These are phyloP conservation scores for Chaetomiaceae sp. DNA, from an alignment of 2,329 filamentous ascomycete species.

Conservation along the genomic window DNA sequence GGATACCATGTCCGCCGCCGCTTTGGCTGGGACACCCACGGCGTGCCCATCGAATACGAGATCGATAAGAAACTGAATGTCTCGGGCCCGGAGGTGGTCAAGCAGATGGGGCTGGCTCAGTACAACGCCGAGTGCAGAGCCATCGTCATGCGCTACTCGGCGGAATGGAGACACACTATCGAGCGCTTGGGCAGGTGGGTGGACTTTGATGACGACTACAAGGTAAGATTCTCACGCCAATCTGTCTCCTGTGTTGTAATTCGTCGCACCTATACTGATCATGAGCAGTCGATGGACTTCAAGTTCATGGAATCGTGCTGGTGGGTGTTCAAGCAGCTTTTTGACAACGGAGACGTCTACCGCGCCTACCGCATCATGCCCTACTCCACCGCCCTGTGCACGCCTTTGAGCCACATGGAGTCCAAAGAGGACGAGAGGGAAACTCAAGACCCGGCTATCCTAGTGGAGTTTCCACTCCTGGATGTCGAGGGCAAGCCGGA, in stretches of 20 bases:
- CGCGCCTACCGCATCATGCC: slow-evolving; percentile 89
- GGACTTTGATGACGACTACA: slow-evolving; percentile 95
- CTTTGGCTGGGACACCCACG: slow-evolving; percentile 93
- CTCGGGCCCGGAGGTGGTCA: slow-evolving; percentile 73
- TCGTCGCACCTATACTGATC: not conserved
- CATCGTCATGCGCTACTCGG: slow-evolving; percentile 85
- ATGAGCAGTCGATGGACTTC: slow-evolving; percentile 73
- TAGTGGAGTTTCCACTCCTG: slow-evolving; percentile 77
- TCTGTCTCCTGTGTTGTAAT: not conserved
- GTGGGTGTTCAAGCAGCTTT: slow-evolving; percentile 94
- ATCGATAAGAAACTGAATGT: slow-evolving; percentile 95
- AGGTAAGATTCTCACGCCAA: slow-evolving; percentile 44
- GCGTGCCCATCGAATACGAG: slow-evolving; percentile 90
- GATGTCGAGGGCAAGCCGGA: slow-evolving; percentile 58
- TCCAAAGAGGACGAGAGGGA: slow-evolving; percentile 91
- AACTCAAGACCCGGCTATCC: slow-evolving; percentile 73
- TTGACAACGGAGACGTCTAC: slow-evolving; percentile 83
- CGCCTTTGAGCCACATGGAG: slow-evolving; percentile 87
- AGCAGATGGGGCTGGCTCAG: slow-evolving; percentile 75
- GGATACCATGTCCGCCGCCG: slow-evolving; percentile 85
- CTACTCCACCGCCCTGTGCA: slow-evolving; percentile 84
- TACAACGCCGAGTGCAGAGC: slow-evolving; percentile 88
- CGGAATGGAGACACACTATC: slow-evolving; percentile 82
- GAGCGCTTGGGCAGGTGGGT: slow-evolving; percentile 89
- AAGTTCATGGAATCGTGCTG: slow-evolving; percentile 91